These are phyloP conservation scores for Fusarium musae DNA, from an alignment of 2,329 filamentous ascomycete genomes.

Conservation along the genomic window DNA sequence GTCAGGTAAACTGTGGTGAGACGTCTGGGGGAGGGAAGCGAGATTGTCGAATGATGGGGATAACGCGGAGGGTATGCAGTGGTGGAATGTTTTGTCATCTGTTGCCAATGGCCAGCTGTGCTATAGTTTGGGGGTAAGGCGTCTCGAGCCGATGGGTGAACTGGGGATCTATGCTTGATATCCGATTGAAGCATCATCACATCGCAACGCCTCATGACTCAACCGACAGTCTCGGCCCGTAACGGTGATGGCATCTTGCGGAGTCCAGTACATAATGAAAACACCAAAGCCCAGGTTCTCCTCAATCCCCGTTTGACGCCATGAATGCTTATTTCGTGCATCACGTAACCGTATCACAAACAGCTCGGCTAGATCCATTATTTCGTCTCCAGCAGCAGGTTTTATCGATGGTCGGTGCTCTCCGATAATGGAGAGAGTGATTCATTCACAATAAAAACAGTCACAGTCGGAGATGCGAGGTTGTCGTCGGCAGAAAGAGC, in stretches of 20 bases:
- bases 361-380: background rate
- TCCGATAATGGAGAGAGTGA: slow-evolving; percentile 24
- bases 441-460: background rate
- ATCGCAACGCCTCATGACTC: background rate
- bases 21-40: slow-evolving; percentile 17
- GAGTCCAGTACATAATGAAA: slow-evolving; percentile 32
- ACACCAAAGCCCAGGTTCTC: slow-evolving; percentile 25
- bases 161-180: background rate
- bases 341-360: slow-evolving; percentile 22
- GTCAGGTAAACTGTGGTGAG: slow-evolving; percentile 14
- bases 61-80: slow-evolving; percentile 15
- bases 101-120: background rate
- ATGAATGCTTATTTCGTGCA: slow-evolving; percentile 30
- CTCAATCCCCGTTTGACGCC: slow-evolving; percentile 21
- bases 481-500: slow-evolving; percentile 28
- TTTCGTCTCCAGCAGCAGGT: slow-evolving; percentile 3
- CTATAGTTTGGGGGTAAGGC: background rate
- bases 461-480: slow-evolving; percentile 24
- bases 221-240: slow-evolving; percentile 10
- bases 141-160: no score
- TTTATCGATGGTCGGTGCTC: slow-evolving; percentile 2
- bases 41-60: slow-evolving; percentile 38
- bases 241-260: slow-evolving; percentile 13
- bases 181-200: background rate
- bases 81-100: slow-evolving; percentile 3